These are phyloP conservation scores for Melampsora larici-populina DNA, from an alignment of 1,284 basidiomycete genomes.

Conservation along the genomic window DNA sequence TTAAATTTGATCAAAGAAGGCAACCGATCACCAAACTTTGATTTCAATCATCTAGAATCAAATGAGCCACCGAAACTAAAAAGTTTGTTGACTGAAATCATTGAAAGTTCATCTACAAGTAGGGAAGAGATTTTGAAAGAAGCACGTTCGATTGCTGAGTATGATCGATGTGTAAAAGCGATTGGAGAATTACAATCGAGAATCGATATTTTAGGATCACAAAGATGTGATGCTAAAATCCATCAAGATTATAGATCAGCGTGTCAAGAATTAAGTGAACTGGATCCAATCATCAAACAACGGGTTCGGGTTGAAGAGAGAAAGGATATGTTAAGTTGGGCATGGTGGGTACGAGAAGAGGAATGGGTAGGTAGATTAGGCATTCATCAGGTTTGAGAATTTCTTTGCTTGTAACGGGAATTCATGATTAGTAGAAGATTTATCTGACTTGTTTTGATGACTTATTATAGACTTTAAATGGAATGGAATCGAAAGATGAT, in stretches of 20 bases:
- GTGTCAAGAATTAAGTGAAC: not conserved
- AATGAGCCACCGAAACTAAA: too few species aligned
- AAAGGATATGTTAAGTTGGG: not conserved
- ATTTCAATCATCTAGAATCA: not conserved
- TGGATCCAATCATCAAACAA: not conserved
- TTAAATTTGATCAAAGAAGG: slow-evolving; percentile 36
- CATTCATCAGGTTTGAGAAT: not conserved
- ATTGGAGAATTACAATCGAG: slow-evolving; percentile 24
- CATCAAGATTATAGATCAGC: not conserved
- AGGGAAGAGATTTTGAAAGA: slow-evolving; percentile 7
- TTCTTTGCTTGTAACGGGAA: not conserved
- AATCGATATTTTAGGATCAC: not conserved
- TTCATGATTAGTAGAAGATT: not conserved
- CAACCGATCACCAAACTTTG: not conserved
- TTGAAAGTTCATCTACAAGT: not conserved
- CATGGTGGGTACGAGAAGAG: not conserved
- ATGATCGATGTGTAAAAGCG: slow-evolving; percentile 28
- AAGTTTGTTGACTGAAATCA: not conserved
- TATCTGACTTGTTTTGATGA: not conserved
- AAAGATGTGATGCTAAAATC: not conserved
- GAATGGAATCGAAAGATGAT: not conserved
- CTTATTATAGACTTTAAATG: not conserved
- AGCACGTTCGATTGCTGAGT: slow-evolving; percentile 19
- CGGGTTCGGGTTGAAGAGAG: not conserved
- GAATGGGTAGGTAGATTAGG: not conserved